Evolutionary conservation across 179 eudicot species (phyloP), one percentile per base, ranked within the genome.

Genomic region (Camellia oleifera): DNA sequence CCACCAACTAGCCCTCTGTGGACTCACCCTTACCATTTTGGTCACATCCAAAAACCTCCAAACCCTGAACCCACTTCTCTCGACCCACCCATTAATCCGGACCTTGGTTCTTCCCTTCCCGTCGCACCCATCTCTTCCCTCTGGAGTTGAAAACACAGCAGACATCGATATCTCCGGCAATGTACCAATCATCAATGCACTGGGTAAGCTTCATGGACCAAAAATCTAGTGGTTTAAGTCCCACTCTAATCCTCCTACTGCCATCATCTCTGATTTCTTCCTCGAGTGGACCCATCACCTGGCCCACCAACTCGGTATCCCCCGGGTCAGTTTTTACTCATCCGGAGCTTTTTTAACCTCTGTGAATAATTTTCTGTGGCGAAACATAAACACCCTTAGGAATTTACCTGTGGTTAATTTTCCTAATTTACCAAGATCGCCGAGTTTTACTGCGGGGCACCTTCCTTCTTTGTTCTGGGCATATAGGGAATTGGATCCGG

Each of bases 31-130:
- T 23, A 94, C 97, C 72, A 79, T 92, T 48, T 61, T 94, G 58
- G 87, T 91, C 87, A 92, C 98, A 7, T 92, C 95, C 61, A 89
- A 89, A 63, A 94, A 94, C 84, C 92, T 94, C 67, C 90, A 91
- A 7, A 74, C 73, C 78, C 73, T 94, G 14, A 44, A 61, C 69
- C 85, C 92, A 26, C 89, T 92, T 48, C 88, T 88, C 72, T 76
- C 91, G 0, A 26, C 88, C 12, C 88, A 91, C 72, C 89, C 92
- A 0, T 77, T 89, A 57, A 79, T 93, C 62, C 61, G 88, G 54
- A 82, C 93, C 45, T 80, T 92, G 4, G 82, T 92, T 80, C 40
- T 92, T 13, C 97, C 98, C 52, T 86, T 93, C 71, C 98, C 97
- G 0, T 9, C 48, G 53, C 88, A 93, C 81, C 92, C 96, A 0